phyloP scores from a whole-genome alignment of 2,329 filamentous ascomycete species.

The Iodosphaeria phyllophila region DNA sequence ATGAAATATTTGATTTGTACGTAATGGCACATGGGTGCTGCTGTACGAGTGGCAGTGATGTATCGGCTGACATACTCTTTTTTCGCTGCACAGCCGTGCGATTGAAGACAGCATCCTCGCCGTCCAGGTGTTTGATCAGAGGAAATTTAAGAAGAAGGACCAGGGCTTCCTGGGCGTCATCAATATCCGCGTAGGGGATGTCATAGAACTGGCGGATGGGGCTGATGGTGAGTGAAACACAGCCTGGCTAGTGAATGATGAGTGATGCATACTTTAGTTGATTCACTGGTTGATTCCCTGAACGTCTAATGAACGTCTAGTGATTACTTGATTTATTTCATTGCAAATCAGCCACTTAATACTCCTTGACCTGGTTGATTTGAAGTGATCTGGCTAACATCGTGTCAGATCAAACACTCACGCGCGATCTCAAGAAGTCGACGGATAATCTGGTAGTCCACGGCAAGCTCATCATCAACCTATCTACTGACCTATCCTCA shows the following conservation, averaged over 20 bases:
- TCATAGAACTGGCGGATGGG: constrained; percentile 75
- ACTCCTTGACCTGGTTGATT: constrained; percentile 2
- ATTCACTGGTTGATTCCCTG: not conserved
- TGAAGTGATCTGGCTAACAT: constrained; percentile 1
- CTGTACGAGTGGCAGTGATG: too few relatives aligned
- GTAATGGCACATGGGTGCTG: too few relatives aligned
- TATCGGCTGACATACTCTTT: too few relatives aligned
- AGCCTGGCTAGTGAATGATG: constrained; percentile 1
- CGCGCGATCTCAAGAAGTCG: constrained; percentile 89
- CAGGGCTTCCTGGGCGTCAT: constrained; percentile 96
- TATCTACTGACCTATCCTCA: constrained; percentile 76
- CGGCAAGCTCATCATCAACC: constrained; percentile 89
- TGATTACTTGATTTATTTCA: too few relatives aligned
- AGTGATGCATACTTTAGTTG: not conserved
- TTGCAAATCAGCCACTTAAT: too few relatives aligned
- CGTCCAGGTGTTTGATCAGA: constrained; percentile 97
- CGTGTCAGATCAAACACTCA: constrained; percentile 92
- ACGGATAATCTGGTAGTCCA: constrained; percentile 96
- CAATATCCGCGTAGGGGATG: constrained; percentile 87
- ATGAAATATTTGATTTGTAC: constrained; percentile 97
- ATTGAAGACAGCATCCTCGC: constrained; percentile 93
- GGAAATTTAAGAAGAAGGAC: constrained; percentile 99
- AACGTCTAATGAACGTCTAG: not conserved
- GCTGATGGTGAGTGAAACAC: constrained; percentile 56
- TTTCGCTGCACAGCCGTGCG: constrained; percentile 61